Percentiles rank a stretch among this genome's conserved stretches.
Conservation (phyloP, 495 filamentous ascomycete species). For the Thermothielavioides terrestris region DNA sequence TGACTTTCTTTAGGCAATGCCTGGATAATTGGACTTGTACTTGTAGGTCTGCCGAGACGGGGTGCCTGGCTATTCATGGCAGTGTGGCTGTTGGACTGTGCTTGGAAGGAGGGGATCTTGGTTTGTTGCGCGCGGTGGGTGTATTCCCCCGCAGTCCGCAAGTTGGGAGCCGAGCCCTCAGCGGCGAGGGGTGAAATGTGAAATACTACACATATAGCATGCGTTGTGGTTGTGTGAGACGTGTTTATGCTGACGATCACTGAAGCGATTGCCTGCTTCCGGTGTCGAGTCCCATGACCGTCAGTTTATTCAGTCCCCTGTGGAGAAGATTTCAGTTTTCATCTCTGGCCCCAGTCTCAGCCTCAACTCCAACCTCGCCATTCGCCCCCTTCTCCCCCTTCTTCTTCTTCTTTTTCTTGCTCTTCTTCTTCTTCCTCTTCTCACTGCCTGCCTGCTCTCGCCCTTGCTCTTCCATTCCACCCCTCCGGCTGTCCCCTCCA, state of each 20-base stretch:
- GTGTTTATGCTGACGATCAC: too few species aligned
- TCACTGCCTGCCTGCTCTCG: constrained; percentile 47
- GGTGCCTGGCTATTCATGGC: not conserved
- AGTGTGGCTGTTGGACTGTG: too few species aligned
- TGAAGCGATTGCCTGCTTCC: too few species aligned
- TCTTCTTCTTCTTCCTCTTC: constrained; percentile 42
- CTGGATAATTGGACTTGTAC: not conserved
- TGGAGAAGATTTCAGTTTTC: not conserved
- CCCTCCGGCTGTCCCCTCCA: constrained; percentile 2
- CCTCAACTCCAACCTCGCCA: not conserved
- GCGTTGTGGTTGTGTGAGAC: too few species aligned
- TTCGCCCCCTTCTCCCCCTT: constrained; percentile 6
- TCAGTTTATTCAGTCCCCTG: too few species aligned
- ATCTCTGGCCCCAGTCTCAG: not conserved
- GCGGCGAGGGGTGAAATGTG: too few species aligned
- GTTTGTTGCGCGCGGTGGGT: too few species aligned
- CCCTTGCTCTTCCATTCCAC: constrained; percentile 10
- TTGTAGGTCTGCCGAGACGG: not conserved
- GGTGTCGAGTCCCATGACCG: too few species aligned
- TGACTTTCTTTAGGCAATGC: not conserved
- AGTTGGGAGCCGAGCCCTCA: too few species aligned
- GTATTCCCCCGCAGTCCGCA: too few species aligned
- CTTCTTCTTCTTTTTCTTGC: constrained; percentile 21
- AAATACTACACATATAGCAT: too few species aligned
- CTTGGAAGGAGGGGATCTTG: too few species aligned